phyloP scores from a whole-genome alignment of 148 eudicot genomes.

The Selenicereus undatus region DNA sequence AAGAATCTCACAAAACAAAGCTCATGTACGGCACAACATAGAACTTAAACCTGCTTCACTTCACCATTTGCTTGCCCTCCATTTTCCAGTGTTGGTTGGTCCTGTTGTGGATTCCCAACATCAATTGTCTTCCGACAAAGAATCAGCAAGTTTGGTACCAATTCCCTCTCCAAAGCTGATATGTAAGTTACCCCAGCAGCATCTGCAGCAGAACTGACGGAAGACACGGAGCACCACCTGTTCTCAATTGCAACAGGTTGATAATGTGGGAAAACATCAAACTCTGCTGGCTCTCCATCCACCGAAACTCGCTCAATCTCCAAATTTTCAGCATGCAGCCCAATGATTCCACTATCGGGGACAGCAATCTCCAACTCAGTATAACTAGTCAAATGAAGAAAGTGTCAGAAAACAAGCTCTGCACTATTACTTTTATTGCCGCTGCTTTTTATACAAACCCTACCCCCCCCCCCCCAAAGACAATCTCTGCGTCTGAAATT shows the following conservation, averaged over 20 bases:
- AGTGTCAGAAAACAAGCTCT: slow-evolving; percentile 1
- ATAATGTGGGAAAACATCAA: slow-evolving; percentile 86
- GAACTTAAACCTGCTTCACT: slow-evolving; percentile 57
- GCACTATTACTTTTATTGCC: not conserved
- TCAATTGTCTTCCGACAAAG: slow-evolving; percentile 63
- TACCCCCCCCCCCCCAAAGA: not conserved
- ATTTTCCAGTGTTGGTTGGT: slow-evolving; percentile 40
- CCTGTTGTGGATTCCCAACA: slow-evolving; percentile 36
- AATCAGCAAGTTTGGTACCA: slow-evolving; percentile 88
- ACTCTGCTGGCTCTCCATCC: slow-evolving; percentile 80
- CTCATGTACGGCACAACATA: slow-evolving; percentile 8
- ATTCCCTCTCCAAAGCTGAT: slow-evolving; percentile 78
- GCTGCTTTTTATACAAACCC: not conserved
- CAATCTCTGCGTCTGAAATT: not conserved
- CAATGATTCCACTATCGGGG: slow-evolving; percentile 85
- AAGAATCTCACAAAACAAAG: not conserved
- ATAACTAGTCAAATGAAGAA: slow-evolving; percentile 48
- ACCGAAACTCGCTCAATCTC: slow-evolving; percentile 82
- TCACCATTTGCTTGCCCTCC: slow-evolving; percentile 53
- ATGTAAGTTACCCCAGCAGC: slow-evolving; percentile 91
- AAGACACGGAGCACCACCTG: slow-evolving; percentile 95
- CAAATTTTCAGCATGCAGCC: slow-evolving; percentile 93
- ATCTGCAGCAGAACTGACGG: slow-evolving; percentile 89
- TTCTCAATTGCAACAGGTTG: slow-evolving; percentile 66
- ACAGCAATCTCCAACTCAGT: slow-evolving; percentile 79